Evolutionary conservation across 2,329 filamentous ascomycete genomes (phyloP).

Genomic region (Phaeosphaeriaceae sp.): DNA sequence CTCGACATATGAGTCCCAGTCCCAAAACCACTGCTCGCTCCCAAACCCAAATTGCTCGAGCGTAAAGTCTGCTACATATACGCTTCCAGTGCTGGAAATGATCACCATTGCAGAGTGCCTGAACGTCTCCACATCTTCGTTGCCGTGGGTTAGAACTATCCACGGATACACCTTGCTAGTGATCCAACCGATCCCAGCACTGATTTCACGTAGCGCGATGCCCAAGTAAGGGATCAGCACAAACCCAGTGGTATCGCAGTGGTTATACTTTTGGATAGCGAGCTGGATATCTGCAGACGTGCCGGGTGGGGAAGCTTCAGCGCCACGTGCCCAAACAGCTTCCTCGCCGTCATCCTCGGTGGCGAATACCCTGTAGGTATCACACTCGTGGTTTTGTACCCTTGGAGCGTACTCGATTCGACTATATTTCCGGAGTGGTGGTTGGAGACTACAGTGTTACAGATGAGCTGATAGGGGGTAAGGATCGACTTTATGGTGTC

Average conservation of each 20-base stretch:
- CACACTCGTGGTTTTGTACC: too few species aligned
- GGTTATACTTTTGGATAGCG: background rate
- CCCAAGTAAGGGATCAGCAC: background rate
- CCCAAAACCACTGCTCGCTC: background rate
- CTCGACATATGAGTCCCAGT: background rate
- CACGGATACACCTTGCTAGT: background rate
- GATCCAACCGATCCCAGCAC: background rate
- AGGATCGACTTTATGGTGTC: too few species aligned
- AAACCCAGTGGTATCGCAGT: background rate
- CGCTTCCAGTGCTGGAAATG: background rate
- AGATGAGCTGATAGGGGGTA: background rate
- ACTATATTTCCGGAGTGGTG: too few species aligned
- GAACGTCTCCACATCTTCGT: background rate
- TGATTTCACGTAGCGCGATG: background rate
- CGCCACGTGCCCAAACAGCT: too few species aligned
- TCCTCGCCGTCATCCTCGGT: too few species aligned
- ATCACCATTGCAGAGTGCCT: conserved; percentile 3
- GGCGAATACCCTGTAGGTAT: too few species aligned
- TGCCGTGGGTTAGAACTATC: background rate
- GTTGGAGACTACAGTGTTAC: background rate
- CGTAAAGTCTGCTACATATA: conserved; percentile 8
- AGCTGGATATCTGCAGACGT: background rate
- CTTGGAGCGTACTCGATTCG: too few species aligned
- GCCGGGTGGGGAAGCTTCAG: background rate
- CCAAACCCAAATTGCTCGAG: conserved; percentile 6